Percentiles rank a stretch among this genome's conserved stretches.
phyloP scores from a whole-genome alignment of 192 early-diverging fungal genomes.

The Coemansia sp. region DNA sequence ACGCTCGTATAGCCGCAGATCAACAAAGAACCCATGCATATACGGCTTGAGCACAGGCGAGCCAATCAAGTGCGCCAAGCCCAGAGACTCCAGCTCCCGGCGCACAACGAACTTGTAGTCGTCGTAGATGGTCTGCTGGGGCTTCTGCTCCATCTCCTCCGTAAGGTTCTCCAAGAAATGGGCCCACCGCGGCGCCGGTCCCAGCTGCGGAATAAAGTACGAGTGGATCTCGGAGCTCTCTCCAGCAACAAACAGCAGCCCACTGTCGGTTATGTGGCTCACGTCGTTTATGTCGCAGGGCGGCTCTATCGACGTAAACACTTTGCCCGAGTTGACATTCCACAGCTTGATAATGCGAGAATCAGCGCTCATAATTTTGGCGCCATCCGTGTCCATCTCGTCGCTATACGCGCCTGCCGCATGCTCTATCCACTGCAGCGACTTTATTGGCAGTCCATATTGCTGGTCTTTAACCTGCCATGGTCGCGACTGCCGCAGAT shows the following conservation, averaged over 20 bases:
- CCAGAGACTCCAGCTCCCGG: conserved; percentile 80
- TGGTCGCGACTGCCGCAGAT: conserved; percentile 82
- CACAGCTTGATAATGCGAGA: conserved; percentile 92
- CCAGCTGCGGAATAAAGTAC: conserved; percentile 89
- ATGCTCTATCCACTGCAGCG: conserved; percentile 70
- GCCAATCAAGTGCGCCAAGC: conserved; percentile 88
- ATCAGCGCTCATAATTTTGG: conserved; percentile 85
- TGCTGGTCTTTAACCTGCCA: conserved; percentile 94
- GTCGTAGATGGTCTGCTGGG: conserved; percentile 82
- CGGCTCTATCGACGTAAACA: conserved; percentile 91
- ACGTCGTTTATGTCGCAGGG: conserved; percentile 92
- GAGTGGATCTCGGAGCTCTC: conserved; percentile 91
- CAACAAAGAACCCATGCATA: conserved; percentile 99
- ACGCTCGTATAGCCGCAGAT: conserved; percentile 92
- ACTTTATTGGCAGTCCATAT: conserved; percentile 92
- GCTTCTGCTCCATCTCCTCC: conserved; percentile 88
- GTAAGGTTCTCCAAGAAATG: conserved; percentile 96
- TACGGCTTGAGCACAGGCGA: conserved; percentile 91
- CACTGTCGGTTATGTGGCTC: conserved; percentile 73
- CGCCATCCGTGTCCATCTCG: conserved; percentile 40
- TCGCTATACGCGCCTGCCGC: conserved; percentile 17
- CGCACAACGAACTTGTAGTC: conserved; percentile 98
- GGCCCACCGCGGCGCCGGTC: conserved; percentile 89
- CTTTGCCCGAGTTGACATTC: conserved; percentile 77
- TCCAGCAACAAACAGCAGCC: conserved; percentile 85